Evolutionary conservation across 805 yeast species (phyloP), one percentile per base, ranked within the genome.

Genomic region (Kazachstania psychrophila): DNA sequence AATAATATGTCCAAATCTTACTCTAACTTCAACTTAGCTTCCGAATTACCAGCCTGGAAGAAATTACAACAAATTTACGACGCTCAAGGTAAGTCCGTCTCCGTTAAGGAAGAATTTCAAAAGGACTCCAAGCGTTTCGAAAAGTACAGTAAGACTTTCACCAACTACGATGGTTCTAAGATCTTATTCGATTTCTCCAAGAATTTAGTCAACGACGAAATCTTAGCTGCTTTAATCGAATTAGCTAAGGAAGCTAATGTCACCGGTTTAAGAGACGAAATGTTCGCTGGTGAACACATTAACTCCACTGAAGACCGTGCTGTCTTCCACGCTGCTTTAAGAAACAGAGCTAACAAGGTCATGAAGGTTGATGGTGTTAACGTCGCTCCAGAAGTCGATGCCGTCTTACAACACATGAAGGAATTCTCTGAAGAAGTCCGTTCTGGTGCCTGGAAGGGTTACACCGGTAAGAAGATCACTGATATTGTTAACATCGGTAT

Each of bases 401-500:
- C 75, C 24, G 98, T 92, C 31, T 76, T 94, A 61, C 76, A 78
- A 55, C 99, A 92, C 74, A 88, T 92, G 94, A 84, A 85, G 70
- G 95, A 88, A 64, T 92, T 92, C 71, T 78, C 95, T 40, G 84
- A 85, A 46, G 69, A 72, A 46, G 83, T 92, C 44, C 79, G 98
- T 66, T 79, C 92, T 33, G 98, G 98, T 55, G 73, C 68, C 48
- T 89, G 97, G 96, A 87, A 76, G 54, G 98, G 98, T 61, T 89
- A 83, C 75, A 79, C 96, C 50, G 97, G 97, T 51, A 86, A 87
- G 74, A 66, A 70, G 52, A 89, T 92, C 66, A 83, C 92, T 52
- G 94, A 86, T 56, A 78, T 92, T 39, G 97, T 92, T 56, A 92
- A 92, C 74, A 85, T 92, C 54, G 98, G 98, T 65, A 92, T 92